Evolutionary conservation across 257 asterid genomes (phyloP).

Genomic region (Perilla frutescens): DNA sequence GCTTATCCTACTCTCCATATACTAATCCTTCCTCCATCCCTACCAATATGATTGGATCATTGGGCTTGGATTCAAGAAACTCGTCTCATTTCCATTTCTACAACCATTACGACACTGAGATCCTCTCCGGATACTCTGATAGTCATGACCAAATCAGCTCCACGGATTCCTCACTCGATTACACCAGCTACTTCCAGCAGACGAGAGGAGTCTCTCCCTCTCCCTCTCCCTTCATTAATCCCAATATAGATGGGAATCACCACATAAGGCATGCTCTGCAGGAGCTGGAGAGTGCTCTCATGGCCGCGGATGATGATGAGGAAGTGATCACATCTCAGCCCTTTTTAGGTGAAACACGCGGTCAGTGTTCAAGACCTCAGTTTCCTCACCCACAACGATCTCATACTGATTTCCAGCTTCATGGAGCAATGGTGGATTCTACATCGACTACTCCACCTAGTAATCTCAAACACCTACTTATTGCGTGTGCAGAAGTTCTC

Average conservation of each 20-base stretch:
- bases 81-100: constrained; percentile 66
- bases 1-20: constrained; percentile 47
- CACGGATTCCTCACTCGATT: constrained; percentile 59
- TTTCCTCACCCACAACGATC: constrained; percentile 26
- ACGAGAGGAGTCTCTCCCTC: constrained; percentile 32
- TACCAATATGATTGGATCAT: constrained; percentile 43
- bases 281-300: constrained; percentile 67
- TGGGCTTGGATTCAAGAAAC: constrained; percentile 59
- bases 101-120: constrained; percentile 50
- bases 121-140: constrained; percentile 40
- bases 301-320: constrained; percentile 70
- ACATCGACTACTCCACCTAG: constrained; percentile 47
- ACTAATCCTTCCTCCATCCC: constrained; percentile 52
- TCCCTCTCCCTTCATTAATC: background rate
- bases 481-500: constrained; percentile 75
- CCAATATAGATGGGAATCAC: constrained; percentile 37
- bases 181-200: constrained; percentile 21
- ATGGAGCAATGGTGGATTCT: constrained; percentile 32
- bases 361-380: constrained; percentile 47
- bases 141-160: constrained; percentile 48
- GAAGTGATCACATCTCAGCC: constrained; percentile 48
- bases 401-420: constrained; percentile 27
- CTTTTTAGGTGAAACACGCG: constrained; percentile 44
- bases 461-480: constrained; percentile 65
- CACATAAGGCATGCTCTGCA: constrained; percentile 53